phyloP scores from a whole-genome alignment of 352 stramenopile species.

The Elongisporangium undulatum region DNA sequence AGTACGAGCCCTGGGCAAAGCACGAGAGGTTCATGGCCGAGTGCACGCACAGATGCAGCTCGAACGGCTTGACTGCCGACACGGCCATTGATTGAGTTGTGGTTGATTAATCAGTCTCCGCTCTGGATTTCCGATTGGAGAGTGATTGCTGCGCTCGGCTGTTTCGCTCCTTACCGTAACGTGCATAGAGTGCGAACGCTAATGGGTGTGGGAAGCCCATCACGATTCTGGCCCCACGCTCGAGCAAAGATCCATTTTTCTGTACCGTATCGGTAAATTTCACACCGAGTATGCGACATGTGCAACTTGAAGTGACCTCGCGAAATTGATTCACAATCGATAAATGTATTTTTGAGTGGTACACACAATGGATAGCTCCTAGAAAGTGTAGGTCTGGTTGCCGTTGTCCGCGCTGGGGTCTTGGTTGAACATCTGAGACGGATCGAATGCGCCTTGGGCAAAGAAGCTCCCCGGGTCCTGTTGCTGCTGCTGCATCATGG shows the following conservation, averaged over 20 bases:
- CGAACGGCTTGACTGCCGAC: neutral
- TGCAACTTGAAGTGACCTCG: neutral
- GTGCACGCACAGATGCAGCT: constrained; percentile 41
- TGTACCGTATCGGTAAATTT: no score
- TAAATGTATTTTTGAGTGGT: no score
- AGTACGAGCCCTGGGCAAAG: constrained; percentile 47
- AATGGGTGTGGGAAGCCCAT: no score
- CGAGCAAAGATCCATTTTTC: neutral
- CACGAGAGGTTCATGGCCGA: constrained; percentile 43
- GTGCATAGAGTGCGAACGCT: no score
- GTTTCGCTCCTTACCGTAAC: no score
- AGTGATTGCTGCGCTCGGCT: neutral
- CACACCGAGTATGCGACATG: neutral
- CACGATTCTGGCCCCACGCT: no score
- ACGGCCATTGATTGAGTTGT: no score
- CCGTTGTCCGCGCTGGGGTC: neutral
- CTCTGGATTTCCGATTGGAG: neutral
- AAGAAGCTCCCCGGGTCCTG: neutral
- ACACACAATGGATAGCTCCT: no score
- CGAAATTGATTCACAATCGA: neutral
- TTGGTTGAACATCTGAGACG: neutral
- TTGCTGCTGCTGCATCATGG: neutral
- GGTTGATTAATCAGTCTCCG: neutral
- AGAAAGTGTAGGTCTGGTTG: neutral
- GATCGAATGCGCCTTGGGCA: neutral